Percentiles rank a stretch among this genome's conserved stretches.
These are phyloP conservation scores for Agapanthus africanus DNA, from an alignment of 106 monocot species.

Conservation along the genomic window DNA sequence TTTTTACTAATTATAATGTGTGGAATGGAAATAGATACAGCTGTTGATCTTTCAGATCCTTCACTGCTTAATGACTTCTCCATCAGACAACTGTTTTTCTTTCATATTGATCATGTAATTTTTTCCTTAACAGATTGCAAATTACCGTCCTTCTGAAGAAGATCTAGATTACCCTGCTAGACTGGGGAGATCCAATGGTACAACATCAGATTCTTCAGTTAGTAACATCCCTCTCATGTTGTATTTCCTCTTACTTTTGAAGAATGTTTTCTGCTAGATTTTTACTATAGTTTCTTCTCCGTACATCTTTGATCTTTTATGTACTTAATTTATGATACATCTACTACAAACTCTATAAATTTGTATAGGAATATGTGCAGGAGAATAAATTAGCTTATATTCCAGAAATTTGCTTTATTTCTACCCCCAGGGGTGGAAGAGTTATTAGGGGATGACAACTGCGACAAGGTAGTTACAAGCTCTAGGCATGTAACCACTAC, in stretches of 20 bases:
- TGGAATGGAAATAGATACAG: too few relatives aligned
- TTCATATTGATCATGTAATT: neutral
- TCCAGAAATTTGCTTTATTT: neutral
- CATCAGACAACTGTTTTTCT: neutral
- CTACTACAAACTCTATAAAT: too few relatives aligned
- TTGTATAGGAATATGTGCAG: too few relatives aligned
- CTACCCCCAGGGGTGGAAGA: neutral
- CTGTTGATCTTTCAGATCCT: too few relatives aligned
- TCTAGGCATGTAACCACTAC: too few relatives aligned
- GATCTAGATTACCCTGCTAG: constrained; percentile 94
- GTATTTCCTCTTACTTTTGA: neutral
- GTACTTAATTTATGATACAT: too few relatives aligned
- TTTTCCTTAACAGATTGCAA: constrained; percentile 62
- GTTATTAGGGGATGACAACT: neutral
- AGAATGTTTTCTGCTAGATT: neutral
- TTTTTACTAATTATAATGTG: too few relatives aligned
- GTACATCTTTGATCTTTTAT: neutral
- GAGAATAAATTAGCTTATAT: neutral
- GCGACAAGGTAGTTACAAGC: too few relatives aligned
- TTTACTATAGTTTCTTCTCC: neutral
- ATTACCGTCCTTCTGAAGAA: constrained; percentile 77
- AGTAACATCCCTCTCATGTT: constrained; percentile 23
- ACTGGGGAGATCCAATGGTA: constrained; percentile 43
- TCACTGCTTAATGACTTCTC: neutral
- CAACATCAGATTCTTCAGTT: constrained; percentile 35